Conservation (phyloP, 2,329 filamentous ascomycete species). For the Tolypocladium ophioglossoides region DNA sequence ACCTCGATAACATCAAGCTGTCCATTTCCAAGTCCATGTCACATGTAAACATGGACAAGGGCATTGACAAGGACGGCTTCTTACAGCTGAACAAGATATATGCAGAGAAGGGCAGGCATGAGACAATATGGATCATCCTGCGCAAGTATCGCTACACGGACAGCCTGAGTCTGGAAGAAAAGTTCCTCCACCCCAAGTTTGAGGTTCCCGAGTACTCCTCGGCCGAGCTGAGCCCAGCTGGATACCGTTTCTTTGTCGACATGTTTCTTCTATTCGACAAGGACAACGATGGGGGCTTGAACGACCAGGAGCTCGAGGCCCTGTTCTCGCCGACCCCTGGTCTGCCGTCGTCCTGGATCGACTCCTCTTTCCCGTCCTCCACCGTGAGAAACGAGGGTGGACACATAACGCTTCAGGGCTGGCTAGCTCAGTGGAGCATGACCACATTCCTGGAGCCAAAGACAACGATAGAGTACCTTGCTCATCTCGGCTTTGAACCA, state of each 20-base stretch:
- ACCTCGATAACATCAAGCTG: constrained; percentile 83
- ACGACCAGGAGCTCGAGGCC: constrained; percentile 71
- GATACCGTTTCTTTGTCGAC: constrained; percentile 96
- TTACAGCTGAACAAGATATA: constrained; percentile 90
- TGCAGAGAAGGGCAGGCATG: constrained; percentile 92
- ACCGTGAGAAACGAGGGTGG: constrained; percentile 94
- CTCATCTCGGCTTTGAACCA: constrained; percentile 90
- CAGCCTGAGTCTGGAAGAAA: constrained; percentile 83
- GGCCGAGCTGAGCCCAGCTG: constrained; percentile 84
- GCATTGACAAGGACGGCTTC: constrained; percentile 76
- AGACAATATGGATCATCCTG: constrained; percentile 96
- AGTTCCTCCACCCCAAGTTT: constrained; percentile 84
- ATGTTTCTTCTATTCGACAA: constrained; percentile 92
- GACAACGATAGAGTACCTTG: constrained; percentile 89
- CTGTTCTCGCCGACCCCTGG: constrained; percentile 91
- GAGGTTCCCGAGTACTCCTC: constrained; percentile 89
- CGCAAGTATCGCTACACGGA: constrained; percentile 95
- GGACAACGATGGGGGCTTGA: constrained; percentile 92
- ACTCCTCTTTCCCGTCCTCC: constrained; percentile 82
- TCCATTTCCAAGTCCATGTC: constrained; percentile 65
- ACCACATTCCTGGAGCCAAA: constrained; percentile 94
- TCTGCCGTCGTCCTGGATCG: constrained; percentile 74
- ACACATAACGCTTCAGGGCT: constrained; percentile 90
- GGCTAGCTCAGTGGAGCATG: constrained; percentile 99
- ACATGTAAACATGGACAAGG: constrained; percentile 51